A percentile compares a stretch with the other conserved stretches of the same genome.
Evolutionary conservation across 805 yeast species (phyloP).

Genomic region (Metschnikowia amazonensis): DNA sequence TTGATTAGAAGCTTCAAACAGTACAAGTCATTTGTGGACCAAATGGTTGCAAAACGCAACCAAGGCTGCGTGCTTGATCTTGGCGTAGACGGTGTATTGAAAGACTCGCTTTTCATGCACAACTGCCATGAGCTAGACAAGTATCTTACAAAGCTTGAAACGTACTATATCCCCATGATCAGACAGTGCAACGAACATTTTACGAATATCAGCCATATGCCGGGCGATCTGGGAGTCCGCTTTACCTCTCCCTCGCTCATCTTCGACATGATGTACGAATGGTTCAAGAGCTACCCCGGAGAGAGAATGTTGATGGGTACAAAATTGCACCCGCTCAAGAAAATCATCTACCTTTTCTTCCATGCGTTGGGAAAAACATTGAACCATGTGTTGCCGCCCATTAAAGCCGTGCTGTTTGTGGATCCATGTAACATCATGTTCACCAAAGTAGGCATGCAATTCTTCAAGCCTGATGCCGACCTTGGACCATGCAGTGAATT

Average conservation of each 20-base stretch:
- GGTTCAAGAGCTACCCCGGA: slow-evolving; percentile 36
- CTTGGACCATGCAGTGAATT: slow-evolving; percentile 19
- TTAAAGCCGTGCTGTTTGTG: slow-evolving; percentile 31
- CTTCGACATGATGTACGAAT: slow-evolving; percentile 32
- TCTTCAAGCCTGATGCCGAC: slow-evolving; percentile 16
- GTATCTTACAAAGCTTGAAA: slow-evolving; percentile 26
- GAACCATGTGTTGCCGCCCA: slow-evolving; percentile 30
- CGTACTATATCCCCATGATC: slow-evolving; percentile 26
- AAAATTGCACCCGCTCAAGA: slow-evolving; percentile 26
- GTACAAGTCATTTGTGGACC: slow-evolving; percentile 25
- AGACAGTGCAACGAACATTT: slow-evolving; percentile 24
- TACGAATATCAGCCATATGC: slow-evolving; percentile 13
- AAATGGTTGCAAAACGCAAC: slow-evolving; percentile 7
- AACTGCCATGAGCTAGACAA: slow-evolving; percentile 27
- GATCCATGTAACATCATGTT: slow-evolving; percentile 34
- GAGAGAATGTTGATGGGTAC: slow-evolving; percentile 29
- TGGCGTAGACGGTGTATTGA: slow-evolving; percentile 7
- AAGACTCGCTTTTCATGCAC: slow-evolving; percentile 16
- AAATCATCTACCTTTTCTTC: slow-evolving; percentile 33
- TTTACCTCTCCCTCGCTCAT: slow-evolving; percentile 29
- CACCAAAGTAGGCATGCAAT: slow-evolving; percentile 29
- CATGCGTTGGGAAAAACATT: slow-evolving; percentile 34
- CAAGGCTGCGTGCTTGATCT: slow-evolving; percentile 8
- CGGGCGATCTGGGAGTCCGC: slow-evolving; percentile 19
- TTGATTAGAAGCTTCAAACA: slow-evolving; percentile 23